Base-by-base conservation (phyloP, 257 asterid genomes). In the Salvia splendens region DNA sequence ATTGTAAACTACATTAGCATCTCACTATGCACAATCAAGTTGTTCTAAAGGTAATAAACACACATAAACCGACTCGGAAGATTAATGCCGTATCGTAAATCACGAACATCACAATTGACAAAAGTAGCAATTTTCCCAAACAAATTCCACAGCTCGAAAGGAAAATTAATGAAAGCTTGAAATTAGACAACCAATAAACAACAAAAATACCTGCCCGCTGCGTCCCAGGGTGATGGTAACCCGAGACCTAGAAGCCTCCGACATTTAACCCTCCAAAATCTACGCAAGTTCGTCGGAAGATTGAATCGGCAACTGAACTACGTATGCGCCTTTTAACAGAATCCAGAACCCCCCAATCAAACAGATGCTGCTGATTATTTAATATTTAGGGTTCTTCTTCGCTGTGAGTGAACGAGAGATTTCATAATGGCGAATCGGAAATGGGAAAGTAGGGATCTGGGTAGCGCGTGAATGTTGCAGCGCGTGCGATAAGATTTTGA, bases 141-240 rank as follows among this genome's bases (percentile, higher is more conserved):
- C n/a, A 2, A 33, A 41, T 8, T 17, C 35, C 24, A 30, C 40
- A 54, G 4, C 40, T 52, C 12, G 2, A 38, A 33, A 48, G 32
- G 8, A 35, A 24, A 49, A 33, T 8, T 3, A 38, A 51, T 0
- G 2, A 12, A 41, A 24, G 14, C 12, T 53, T 28, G 5, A 56
- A 65, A 53, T 5, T 8, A 47, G 12, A 14, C 5, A 55, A 40
- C 35, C 47, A 8, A 24, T 4, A 11, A 72, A 56, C 41, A 11
- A 51, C 28, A 10, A 68, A 48, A 58, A 14, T 74, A 87, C 98
- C 95, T 89, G 96, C 71, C 96, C 91, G 52, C 79, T 63, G 67
- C 87, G 86, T n/a, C 98, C 95, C 46, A 92, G 89, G 63, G 95
- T 89, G 63, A 92, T 87, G 72, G 96, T 92, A 16, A 92, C 86